Percentiles rank a stretch among this genome's conserved stretches.
These are phyloP conservation scores for Scedosporium apiospermum DNA, from an alignment of 2,329 filamentous ascomycete species.

Conservation along the genomic window DNA sequence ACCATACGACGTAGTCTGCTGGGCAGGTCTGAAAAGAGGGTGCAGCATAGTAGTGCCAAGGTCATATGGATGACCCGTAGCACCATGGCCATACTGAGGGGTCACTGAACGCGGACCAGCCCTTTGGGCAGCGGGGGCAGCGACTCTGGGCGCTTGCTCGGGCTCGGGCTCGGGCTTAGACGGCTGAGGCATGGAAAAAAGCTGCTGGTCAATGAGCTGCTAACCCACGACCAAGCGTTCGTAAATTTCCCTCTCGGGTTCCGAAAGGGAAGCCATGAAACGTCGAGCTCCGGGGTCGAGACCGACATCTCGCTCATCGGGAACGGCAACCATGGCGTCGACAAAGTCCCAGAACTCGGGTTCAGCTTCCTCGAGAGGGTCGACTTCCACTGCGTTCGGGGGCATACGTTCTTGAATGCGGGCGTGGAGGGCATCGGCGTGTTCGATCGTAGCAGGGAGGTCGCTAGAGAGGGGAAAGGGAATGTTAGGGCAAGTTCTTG, in stretches of 20 bases:
- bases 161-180: background rate
- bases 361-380: background rate
- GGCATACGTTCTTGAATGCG: background rate
- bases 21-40: no score
- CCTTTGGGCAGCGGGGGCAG: no score
- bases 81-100: no score
- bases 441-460: background rate
- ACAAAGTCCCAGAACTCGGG: slow-evolving; percentile 3
- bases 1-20: no score
- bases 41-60: no score
- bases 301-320: background rate
- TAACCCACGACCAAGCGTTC: slow-evolving; percentile 3
- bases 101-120: no score
- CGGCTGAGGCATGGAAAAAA: background rate
- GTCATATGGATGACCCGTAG: no score
- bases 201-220: background rate
- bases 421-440: background rate
- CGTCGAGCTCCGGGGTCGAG: background rate
- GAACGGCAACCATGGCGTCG: background rate
- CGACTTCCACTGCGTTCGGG: background rate
- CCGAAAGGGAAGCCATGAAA: background rate
- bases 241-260: background rate
- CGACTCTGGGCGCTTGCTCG: background rate
- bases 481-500: no score
- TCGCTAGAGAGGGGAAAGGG: background rate